Evolutionary conservation across 2,329 filamentous ascomycete genomes (phyloP), one percentile per base, ranked within the genome.

Genomic region (Tetracladium maxilliforme): DNA sequence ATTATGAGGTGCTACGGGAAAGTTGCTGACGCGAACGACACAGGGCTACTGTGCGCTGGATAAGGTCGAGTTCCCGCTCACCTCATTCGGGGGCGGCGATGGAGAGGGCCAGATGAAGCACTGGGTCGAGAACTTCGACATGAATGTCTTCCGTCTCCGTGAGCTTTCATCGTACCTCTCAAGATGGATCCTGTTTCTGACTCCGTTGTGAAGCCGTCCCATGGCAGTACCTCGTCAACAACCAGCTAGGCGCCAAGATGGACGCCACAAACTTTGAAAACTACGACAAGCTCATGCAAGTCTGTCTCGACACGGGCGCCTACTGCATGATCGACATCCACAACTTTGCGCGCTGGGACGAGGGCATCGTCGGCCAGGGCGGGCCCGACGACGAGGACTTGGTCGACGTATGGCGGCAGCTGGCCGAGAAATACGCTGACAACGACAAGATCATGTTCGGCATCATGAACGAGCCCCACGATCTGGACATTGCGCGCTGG

Each of bases 401-500:
- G 35, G 62, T 57, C 4, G 50, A 48, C 21, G 45, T 78, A 5
- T 79, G 73, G 73, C 44, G 40, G 2, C 52, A 64, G 30, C 44
- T 72, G 5, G 72, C 73, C 2, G 52, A 47, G 2, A 66, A 68
- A 40, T 79, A 78, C 44, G 58, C 54, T 13, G 38, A 40, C 6
- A 47, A 68, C 24, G 42, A 54, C 19, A 67, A 62, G 31, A 48
- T 79, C 14, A 54, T 64, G 4, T 74, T 79, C 34, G 71, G 70
- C 10, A 42, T 79, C 22, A 78, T 79, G 71, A 80, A 79, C 47
- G 74, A 73, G 48, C 72, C 73, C 6, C 69, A 76, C 42, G 63
- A 70, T 16, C 45, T 66, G 28, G 59, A 70, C 37, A 54, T 74
- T 34, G 44, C 40, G 14, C 43, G 48, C 2, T 79, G 73, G 73